A percentile compares a stretch with the other conserved stretches of the same genome.
These are phyloP conservation scores for Entonaema liquescens DNA, from an alignment of 495 filamentous ascomycete species.

Conservation along the genomic window DNA sequence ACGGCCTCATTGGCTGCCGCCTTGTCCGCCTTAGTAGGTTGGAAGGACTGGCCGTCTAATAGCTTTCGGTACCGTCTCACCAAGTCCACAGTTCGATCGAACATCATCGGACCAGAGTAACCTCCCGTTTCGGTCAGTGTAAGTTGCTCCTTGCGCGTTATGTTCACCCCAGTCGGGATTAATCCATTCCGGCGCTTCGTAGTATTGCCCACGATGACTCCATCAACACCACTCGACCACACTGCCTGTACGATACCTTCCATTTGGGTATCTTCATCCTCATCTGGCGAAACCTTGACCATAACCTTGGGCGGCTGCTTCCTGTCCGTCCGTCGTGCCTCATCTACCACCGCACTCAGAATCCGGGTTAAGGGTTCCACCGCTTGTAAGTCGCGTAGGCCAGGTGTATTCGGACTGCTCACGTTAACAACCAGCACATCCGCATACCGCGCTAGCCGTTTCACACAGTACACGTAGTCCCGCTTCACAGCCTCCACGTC, in stretches of 20 bases:
- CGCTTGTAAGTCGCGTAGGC: slow-evolving; percentile 83
- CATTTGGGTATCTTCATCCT: slow-evolving; percentile 83
- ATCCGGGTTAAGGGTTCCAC: slow-evolving; percentile 81
- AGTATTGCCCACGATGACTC: slow-evolving; percentile 97
- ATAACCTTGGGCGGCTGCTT: slow-evolving; percentile 83
- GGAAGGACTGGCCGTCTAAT: slow-evolving; percentile 65
- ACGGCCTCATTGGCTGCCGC: slow-evolving; percentile 44
- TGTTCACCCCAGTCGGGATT: slow-evolving; percentile 67
- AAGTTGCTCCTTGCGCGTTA: slow-evolving; percentile 71
- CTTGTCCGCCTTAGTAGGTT: slow-evolving; percentile 29
- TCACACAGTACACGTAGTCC: slow-evolving; percentile 89
- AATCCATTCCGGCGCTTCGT: slow-evolving; percentile 80
- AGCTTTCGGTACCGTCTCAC: slow-evolving; percentile 80
- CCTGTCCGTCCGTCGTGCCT: slow-evolving; percentile 71
- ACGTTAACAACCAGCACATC: slow-evolving; percentile 97
- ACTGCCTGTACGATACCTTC: slow-evolving; percentile 88
- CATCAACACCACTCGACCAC: slow-evolving; percentile 84
- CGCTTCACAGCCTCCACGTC: slow-evolving; percentile 83
- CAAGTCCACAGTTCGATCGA: slow-evolving; percentile 75
- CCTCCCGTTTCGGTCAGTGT: slow-evolving; percentile 81
- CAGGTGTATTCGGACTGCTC: slow-evolving; percentile 94
- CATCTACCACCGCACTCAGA: slow-evolving; percentile 80
- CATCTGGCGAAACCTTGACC: slow-evolving; percentile 97
- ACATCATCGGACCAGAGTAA: slow-evolving; percentile 88
- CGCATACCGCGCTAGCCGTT: slow-evolving; percentile 81